Base-by-base conservation (phyloP, 177 flowering plant species). In the Vitis hybrid region DNA sequence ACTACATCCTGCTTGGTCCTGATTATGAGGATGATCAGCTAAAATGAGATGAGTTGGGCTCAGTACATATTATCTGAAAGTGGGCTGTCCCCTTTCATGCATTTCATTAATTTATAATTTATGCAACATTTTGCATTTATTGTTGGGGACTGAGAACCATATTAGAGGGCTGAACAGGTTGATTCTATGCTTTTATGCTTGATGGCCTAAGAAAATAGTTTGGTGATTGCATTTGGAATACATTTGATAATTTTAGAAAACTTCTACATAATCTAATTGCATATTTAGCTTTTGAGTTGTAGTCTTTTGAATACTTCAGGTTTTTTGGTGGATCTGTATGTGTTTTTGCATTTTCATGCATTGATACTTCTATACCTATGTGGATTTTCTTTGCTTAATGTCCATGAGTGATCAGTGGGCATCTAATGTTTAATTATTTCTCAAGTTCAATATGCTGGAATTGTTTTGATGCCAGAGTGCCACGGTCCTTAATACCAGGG, bases 401-500 rank as follows among this genome's bases (percentile, higher is more conserved):
- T 31, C 65, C 52, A 44, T 59, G 50, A 58, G 20, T 62, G 7
- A 59, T 24, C 17, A 47, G n/a, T 44, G 70, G 18, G 33, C 28
- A 19, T 17, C 66, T 47, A 38, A 38, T 66, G 53, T 17, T 15
- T 15, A 53, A 53, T 55, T 15, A 15, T 57, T 62, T 65, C 22
- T 65, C 49, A 62, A 51, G 44, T 51, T 64, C 64, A 12, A n/a
- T 71, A 7, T 64, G 54, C 19, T 70, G 44, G 47, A 31, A 20
- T 22, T 73, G 38, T 78, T 78, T 64, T 79, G 74, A 70, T 85
- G 63, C 62, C 92, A 96, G 99, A 78, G 88, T 94, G 67, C 97
- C 99, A 64, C 84, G 87, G 78, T 83, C 91, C 67, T 80, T 94
- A 71, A 81, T 94, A 15, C 92, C 93, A 14, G 99, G 97, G 50